Percentiles rank a stretch among this genome's conserved stretches.
Evolutionary conservation across 805 yeast genomes (phyloP).

Genomic region (Metschnikowia proteae): DNA sequence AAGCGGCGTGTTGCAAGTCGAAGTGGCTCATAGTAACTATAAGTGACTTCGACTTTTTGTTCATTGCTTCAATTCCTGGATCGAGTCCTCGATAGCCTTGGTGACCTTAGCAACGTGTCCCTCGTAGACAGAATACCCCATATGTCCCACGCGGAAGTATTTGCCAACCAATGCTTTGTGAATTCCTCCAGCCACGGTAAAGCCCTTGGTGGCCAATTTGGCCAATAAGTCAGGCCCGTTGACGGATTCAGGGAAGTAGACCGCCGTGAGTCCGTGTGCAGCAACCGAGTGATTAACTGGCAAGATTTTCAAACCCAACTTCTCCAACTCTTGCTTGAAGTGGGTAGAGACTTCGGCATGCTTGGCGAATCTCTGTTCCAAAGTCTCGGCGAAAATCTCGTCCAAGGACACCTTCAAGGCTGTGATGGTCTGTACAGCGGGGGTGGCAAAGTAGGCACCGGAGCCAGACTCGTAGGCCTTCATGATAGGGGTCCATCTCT

Average conservation of each 20-base stretch:
- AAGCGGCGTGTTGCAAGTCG: neutral
- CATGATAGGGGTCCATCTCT: slow-evolving; percentile 88
- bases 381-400: slow-evolving; percentile 55
- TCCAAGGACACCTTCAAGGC: slow-evolving; percentile 74
- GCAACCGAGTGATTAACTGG: slow-evolving; percentile 55
- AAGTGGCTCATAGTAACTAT: neutral
- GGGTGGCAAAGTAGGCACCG: slow-evolving; percentile 91
- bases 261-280: slow-evolving; percentile 87
- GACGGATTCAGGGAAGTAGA: slow-evolving; percentile 73
- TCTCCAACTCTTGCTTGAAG: slow-evolving; percentile 57
- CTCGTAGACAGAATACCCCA: slow-evolving; percentile 71
- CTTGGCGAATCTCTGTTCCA: slow-evolving; percentile 58
- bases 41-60: slow-evolving; percentile 5
- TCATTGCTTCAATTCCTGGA: slow-evolving; percentile 14
- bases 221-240: slow-evolving; percentile 64
- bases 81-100: slow-evolving; percentile 30
- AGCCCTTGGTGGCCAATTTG: slow-evolving; percentile 57
- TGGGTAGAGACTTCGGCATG: slow-evolving; percentile 60
- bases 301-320: slow-evolving; percentile 66
- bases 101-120: slow-evolving; percentile 38
- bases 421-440: slow-evolving; percentile 83
- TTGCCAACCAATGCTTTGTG: slow-evolving; percentile 74
- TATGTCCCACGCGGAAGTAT: slow-evolving; percentile 93
- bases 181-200: slow-evolving; percentile 86
- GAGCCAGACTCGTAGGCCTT: slow-evolving; percentile 76